Base-by-base conservation (phyloP, 108 stramenopile species). In the Stephanodiscus triporus region DNA sequence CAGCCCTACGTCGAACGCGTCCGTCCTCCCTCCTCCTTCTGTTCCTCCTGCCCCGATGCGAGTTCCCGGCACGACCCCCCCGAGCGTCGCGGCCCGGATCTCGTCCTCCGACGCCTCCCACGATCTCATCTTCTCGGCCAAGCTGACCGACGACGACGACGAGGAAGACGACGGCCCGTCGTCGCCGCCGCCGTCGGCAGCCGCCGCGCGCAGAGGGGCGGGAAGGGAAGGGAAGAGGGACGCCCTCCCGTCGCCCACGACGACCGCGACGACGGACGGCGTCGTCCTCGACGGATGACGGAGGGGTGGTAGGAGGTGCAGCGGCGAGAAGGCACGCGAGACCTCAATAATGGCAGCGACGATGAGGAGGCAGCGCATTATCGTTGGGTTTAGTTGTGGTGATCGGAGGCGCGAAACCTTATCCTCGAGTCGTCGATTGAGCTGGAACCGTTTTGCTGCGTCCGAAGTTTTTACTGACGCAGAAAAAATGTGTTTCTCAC, bases 101-200 rank as follows among this genome's bases (percentile, higher is more conserved):
- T 94, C 93, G 67, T 89, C 90, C 49, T 91, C 90, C 17, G 89
- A 72, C 37, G 93, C 90, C 70, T 94, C 88, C 89, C 90, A 91
- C 38, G 59, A 73, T 61, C 83, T 86, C 90, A 94, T 91, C 61
- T 91, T 94, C 53, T 87, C 87, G 77, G 89, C 88, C 36, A 94
- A 57, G 27, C 61, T 70, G 19, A 23, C 27, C 27, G 24, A 29
- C 55, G 24, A 56, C 55, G 55, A 56, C 55, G 55, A 56, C 55
- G 55, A 22, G 4, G 55, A 56, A 2, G 55, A 24, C 55, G 55
- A 56, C 16, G 23, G 29, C 40, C 9, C 40, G 40, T 9, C 40
- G 8, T 40, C 40, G 40, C 10, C 40, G 40, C 9, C 9, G 1
- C 40, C 40, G 40, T 40, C 40, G 40, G 8, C 40, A n/a, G n/a